Conservation (phyloP, 176 grass and related monocot genomes). For the Musa troglodytarum region DNA sequence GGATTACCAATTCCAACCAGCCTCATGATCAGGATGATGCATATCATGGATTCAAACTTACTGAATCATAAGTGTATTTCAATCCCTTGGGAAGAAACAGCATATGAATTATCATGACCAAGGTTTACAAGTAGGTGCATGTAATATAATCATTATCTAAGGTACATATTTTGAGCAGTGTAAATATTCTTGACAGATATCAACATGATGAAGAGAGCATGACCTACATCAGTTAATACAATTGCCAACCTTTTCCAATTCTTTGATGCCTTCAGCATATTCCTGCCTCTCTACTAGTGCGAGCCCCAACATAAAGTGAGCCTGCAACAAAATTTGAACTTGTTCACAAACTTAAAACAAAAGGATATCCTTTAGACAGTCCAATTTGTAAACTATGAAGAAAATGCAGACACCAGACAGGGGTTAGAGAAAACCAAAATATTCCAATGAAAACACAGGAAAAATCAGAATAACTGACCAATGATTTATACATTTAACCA, state of each 20-base stretch:
- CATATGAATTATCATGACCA: too few relatives aligned
- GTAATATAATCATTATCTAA: neutral
- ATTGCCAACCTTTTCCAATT: slow-evolving; percentile 63
- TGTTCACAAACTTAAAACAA: neutral
- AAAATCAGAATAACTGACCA: neutral
- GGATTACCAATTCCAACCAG: neutral
- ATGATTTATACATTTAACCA: neutral
- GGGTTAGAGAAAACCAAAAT: neutral
- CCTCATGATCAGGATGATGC: neutral
- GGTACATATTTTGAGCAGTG: neutral
- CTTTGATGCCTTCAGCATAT: slow-evolving; percentile 66
- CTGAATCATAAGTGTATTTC: too few relatives aligned
- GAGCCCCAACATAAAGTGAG: slow-evolving; percentile 77
- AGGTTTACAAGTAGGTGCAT: too few relatives aligned
- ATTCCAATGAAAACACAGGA: neutral
- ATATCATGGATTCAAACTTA: neutral
- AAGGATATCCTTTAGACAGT: slow-evolving; percentile 12
- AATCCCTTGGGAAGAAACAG: too few relatives aligned
- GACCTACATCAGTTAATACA: neutral
- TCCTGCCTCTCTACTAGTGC: slow-evolving; percentile 62
- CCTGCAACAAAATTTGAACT: slow-evolving; percentile 29
- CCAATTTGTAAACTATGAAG: neutral
- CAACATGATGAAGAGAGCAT: neutral
- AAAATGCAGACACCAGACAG: neutral
- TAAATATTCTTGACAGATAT: neutral